Evolutionary conservation across 2,329 filamentous ascomycete species (phyloP).

Genomic region (Metarhizium album): DNA sequence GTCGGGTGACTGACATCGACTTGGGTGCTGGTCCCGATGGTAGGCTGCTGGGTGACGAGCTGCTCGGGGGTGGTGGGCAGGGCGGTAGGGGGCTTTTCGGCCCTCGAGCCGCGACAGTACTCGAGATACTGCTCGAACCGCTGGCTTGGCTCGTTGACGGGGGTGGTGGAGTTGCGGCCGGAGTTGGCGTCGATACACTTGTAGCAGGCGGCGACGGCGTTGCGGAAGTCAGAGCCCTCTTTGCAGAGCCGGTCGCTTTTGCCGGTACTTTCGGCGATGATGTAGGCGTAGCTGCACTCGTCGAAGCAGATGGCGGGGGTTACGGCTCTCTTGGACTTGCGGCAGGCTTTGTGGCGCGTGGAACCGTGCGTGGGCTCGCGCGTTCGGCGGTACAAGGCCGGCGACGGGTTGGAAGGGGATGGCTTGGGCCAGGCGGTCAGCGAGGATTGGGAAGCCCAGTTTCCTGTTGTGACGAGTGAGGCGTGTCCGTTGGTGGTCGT

Average conservation of each 20-base stretch:
- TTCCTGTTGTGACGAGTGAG: slow-evolving; percentile 40
- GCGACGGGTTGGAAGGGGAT: background rate
- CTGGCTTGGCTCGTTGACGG: slow-evolving; percentile 17
- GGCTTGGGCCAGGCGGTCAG: slow-evolving; percentile 23
- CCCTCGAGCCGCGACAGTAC: slow-evolving; percentile 30
- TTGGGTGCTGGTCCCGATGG: slow-evolving; percentile 17
- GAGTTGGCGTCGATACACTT: slow-evolving; percentile 27
- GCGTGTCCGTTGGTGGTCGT: slow-evolving; percentile 24
- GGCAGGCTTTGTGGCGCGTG: slow-evolving; percentile 11
- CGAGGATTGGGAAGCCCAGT: slow-evolving; percentile 41
- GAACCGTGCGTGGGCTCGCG: background rate
- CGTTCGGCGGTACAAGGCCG: background rate
- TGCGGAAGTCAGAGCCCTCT: slow-evolving; percentile 28
- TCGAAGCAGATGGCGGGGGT: slow-evolving; percentile 40
- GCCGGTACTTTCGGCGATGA: slow-evolving; percentile 40
- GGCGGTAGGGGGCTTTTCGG: slow-evolving; percentile 9
- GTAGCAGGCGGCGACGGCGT: slow-evolving; percentile 26
- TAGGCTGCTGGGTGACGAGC: slow-evolving; percentile 12
- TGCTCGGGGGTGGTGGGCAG: slow-evolving; percentile 12
- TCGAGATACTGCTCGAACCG: slow-evolving; percentile 33
- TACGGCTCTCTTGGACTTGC: slow-evolving; percentile 26
- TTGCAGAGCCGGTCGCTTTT: slow-evolving; percentile 37
- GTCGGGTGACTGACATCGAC: slow-evolving; percentile 11
- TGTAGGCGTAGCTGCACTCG: slow-evolving; percentile 38
- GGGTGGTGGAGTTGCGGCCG: slow-evolving; percentile 2